Base-by-base conservation (phyloP, 345 rosid species). In the Eucalyptus tenuipes region DNA sequence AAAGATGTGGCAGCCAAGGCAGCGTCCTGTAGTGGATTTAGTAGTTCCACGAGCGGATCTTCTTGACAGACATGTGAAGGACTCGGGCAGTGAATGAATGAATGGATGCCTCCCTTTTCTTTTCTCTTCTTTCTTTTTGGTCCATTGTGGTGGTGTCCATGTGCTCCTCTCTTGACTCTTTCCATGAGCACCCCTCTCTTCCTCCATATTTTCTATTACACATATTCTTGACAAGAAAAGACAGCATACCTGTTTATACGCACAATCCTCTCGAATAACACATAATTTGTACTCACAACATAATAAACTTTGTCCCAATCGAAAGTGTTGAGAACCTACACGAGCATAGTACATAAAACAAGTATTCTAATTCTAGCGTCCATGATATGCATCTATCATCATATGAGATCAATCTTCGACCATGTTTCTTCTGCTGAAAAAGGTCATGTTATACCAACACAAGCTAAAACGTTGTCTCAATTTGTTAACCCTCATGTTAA, bases 41-140 rank as follows among this genome's bases (percentile, higher is more conserved):
- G 84, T 40, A 20, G 84, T 75, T 75, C 84, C 88, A 86, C 88
- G 66, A 49, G 86, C 92, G 90, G 94, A 93, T 92, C 94, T 92
- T 89, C 89, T 93, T 90, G 91, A 90, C 92, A 91, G 91, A 91
- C 95, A 96, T 95, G 96, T 93, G 96, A 95, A 91, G 92, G 89
- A 59, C 91, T 91, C 91, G 89, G 88, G 86, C 45, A 37, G 82
- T 71, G 82, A 37, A 22, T 40, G 82, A 20, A 85, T 89, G 42
- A 55, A 37, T 61, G 89, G 27, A 87, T 75, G 40, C 87, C 92
- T n/a, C 87, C 90, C 89, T 89, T 48, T 71, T 71, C 45, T 75
- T 48, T 75, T 75, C 47, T 75, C 44, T 75, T 40, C 84, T 20
- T 75, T 42, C 87, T 53, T 88, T 89, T 25, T 88, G 91, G 92